Conservation (phyloP, 2,329 filamentous ascomycete genomes). For the Cordyceps tenuipes region DNA sequence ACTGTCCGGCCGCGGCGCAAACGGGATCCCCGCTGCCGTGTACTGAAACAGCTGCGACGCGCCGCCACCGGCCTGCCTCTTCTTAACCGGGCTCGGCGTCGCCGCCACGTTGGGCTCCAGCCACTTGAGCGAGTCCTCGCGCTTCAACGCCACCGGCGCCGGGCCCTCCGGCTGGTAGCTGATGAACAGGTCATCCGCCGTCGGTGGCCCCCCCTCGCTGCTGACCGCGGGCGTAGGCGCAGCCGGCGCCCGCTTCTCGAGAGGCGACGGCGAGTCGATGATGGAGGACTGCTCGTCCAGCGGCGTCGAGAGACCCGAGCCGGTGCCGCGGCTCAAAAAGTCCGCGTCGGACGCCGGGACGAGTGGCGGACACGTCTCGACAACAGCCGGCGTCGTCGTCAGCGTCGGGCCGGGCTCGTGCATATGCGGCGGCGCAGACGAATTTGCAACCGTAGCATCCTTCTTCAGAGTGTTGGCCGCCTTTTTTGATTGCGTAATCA, state of each 20-base stretch:
- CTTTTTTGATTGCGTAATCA: constrained; percentile 50
- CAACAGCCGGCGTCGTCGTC: not conserved
- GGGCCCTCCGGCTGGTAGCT: constrained; percentile 50
- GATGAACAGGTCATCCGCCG: constrained; percentile 36
- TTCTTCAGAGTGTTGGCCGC: constrained; percentile 27
- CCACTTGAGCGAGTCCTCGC: constrained; percentile 39
- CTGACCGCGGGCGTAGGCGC: constrained; percentile 12
- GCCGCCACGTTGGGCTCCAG: constrained; percentile 38
- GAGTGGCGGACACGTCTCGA: constrained; percentile 9
- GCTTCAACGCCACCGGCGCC: constrained; percentile 27
- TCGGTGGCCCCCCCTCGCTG: too few relatives aligned
- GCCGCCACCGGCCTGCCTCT: constrained; percentile 15
- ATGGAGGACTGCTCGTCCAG: not conserved
- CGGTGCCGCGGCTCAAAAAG: constrained; percentile 18
- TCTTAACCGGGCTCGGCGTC: constrained; percentile 30
- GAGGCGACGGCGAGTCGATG: constrained; percentile 7
- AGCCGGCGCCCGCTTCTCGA: not conserved
- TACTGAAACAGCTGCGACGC: constrained; percentile 25
- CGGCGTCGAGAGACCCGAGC: constrained; percentile 17
- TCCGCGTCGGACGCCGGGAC: constrained; percentile 17
- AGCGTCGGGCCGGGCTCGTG: not conserved
- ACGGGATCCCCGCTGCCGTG: constrained; percentile 39
- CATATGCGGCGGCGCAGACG: not conserved
- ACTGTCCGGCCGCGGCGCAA: constrained; percentile 27
- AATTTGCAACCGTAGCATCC: not conserved